phyloP scores from a whole-genome alignment of 805 yeast genomes.

The Maudiozyma barnettii region DNA sequence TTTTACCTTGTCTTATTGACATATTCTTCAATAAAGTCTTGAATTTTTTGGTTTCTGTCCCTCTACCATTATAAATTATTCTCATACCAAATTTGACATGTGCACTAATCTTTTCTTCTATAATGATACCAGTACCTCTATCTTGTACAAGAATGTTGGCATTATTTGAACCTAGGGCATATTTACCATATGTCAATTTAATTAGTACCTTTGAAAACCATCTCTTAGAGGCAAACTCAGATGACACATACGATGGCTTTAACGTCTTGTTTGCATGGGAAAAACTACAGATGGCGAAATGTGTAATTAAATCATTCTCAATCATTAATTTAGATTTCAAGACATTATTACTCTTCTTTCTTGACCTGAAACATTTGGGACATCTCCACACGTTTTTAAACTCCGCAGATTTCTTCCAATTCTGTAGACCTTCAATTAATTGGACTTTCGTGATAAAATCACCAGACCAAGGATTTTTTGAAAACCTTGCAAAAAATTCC shows the following conservation, averaged over 20 bases:
- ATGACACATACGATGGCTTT: slow-evolving; percentile 63
- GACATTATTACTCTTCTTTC: slow-evolving; percentile 38
- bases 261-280: slow-evolving; percentile 56
- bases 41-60: slow-evolving; percentile 47
- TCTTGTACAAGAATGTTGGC: slow-evolving; percentile 95
- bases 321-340: slow-evolving; percentile 20
- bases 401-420: slow-evolving; percentile 24
- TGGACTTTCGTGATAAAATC: slow-evolving; percentile 39
- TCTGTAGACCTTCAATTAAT: slow-evolving; percentile 39
- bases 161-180: slow-evolving; percentile 76
- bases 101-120: slow-evolving; percentile 87
- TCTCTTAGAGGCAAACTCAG: slow-evolving; percentile 72
- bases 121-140: slow-evolving; percentile 74
- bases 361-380: slow-evolving; percentile 66
- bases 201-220: slow-evolving; percentile 83
- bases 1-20: slow-evolving; percentile 73
- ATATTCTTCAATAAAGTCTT: slow-evolving; percentile 52
- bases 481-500: slow-evolving; percentile 39
- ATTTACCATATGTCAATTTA: slow-evolving; percentile 80
- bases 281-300: slow-evolving; percentile 77
- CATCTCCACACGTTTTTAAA: slow-evolving; percentile 54
- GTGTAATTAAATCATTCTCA: slow-evolving; percentile 66
- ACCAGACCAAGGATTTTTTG: slow-evolving; percentile 45
- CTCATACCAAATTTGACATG: slow-evolving; percentile 84
- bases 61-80: slow-evolving; percentile 66